Evolutionary conservation across 345 rosid species (phyloP).

Genomic region (Linum tenue): DNA sequence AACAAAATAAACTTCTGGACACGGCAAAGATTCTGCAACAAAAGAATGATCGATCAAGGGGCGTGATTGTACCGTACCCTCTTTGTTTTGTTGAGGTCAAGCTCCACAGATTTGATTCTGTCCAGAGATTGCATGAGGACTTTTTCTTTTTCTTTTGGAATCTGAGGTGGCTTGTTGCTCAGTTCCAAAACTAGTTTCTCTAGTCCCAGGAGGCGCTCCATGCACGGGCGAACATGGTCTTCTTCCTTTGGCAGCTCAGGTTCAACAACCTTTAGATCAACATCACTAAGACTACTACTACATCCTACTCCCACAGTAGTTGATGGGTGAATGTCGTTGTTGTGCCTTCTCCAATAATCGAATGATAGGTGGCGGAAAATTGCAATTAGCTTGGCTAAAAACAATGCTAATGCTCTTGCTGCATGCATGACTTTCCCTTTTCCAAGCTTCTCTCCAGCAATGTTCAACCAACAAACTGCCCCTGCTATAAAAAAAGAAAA

Average conservation of each 20-base stretch:
- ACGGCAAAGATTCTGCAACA: neutral
- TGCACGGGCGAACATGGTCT: slow-evolving; percentile 47
- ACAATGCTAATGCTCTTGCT: slow-evolving; percentile 31
- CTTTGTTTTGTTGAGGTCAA: slow-evolving; percentile 84
- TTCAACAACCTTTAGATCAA: slow-evolving; percentile 20
- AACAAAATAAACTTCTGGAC: neutral
- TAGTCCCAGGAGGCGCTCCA: slow-evolving; percentile 64
- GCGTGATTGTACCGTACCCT: slow-evolving; percentile 27
- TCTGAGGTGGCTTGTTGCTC: slow-evolving; percentile 49
- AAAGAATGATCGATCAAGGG: neutral
- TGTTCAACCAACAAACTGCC: slow-evolving; percentile 33
- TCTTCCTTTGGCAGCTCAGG: slow-evolving; percentile 24
- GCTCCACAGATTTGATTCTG: slow-evolving; percentile 78
- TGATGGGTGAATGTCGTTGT: slow-evolving; percentile 31
- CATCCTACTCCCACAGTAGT: slow-evolving; percentile 20
- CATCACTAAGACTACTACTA: slow-evolving; percentile 6
- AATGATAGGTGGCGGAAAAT: slow-evolving; percentile 28
- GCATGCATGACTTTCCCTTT: slow-evolving; percentile 25
- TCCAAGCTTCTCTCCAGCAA: slow-evolving; percentile 36
- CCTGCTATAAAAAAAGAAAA: slow-evolving; percentile 28
- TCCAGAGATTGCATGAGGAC: slow-evolving; percentile 71
- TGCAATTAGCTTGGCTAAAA: slow-evolving; percentile 42
- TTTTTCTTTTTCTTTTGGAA: slow-evolving; percentile 76
- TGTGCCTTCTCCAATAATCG: slow-evolving; percentile 49
- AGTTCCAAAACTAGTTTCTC: slow-evolving; percentile 60